Evolutionary conservation across 441 rosid species (phyloP), one percentile per base, ranked within the genome.

Genomic region (Bruguiera hainesii): DNA sequence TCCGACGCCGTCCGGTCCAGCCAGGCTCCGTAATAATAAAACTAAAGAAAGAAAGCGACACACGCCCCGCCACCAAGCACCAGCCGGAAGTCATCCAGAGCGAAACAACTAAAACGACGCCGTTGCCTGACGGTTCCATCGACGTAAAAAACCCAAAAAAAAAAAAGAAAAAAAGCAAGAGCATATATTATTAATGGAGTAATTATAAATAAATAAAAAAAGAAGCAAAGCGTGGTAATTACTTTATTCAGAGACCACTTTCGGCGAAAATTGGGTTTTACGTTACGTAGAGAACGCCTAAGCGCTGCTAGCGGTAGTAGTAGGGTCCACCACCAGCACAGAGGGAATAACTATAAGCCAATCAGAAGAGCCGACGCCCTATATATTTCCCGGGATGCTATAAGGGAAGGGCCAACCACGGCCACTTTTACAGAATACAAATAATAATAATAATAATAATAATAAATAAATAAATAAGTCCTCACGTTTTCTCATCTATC

Each of bases 231-330:
- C 57, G 58, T 23, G 1, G 58, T 55, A 64, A 69, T 1, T 3
- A 13, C 42, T 64, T 59, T 59, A 55, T 70, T 70, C 71, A 68
- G 67, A 76, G 78, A 78, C 80, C 51, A 74, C 82, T 77, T 79
- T 78, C 69, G 83, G 76, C 83, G 68, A 74, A 67, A 62, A 72
- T 64, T 29, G 69, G 37, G 56, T 64, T 60, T 55, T 21, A 68
- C 79, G 82, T 77, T 42, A 11, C 5, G 72, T 39, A 60, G 42
- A 33, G 53, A 75, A 74, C 81, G 82, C 79, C 23, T 23, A 23
- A 7, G 73, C 33, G 10, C 37, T 9, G 1, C 1, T 33, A 65
- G 65, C 23, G 52, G 10, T 35, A 4, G 39, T 13, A 63, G 70
- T 23, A 5, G 78, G 81, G 71, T 69, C 84, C 79, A 71, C 76